These are phyloP conservation scores for Tetrahymena borealis DNA, from an alignment of 73 alveolate species.

Conservation along the genomic window DNA sequence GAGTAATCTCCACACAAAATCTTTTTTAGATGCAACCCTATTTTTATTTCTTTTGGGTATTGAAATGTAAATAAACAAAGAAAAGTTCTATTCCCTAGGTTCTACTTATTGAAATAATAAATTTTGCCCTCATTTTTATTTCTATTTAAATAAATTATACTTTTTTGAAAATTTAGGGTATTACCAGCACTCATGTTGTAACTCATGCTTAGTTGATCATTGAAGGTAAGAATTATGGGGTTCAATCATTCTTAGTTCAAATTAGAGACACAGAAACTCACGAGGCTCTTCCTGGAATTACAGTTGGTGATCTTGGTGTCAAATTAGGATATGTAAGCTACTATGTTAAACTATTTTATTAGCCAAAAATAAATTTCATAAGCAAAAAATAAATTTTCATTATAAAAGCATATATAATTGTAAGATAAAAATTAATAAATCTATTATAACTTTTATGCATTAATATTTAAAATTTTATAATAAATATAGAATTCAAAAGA, in stretches of 20 bases:
- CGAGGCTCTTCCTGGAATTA: conserved; percentile 62
- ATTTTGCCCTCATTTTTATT: background rate
- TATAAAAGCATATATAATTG: background rate
- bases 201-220: conserved; percentile 49
- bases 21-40: background rate
- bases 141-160: background rate
- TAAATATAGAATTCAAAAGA: conserved; percentile 48
- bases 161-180: conserved; percentile 14
- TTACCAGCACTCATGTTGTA: conserved; percentile 56
- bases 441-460: background rate
- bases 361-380: too few species aligned
- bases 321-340: conserved; percentile 69
- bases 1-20: background rate
- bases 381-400: too few species aligned
- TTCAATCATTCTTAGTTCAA: conserved; percentile 56
- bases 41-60: background rate
- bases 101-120: background rate
- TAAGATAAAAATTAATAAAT: background rate
- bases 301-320: conserved; percentile 73
- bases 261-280: conserved; percentile 63
- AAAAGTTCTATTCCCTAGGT: background rate
- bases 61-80: background rate
- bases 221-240: conserved; percentile 65
- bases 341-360: too few species aligned
- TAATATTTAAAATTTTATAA: background rate